phyloP scores from a whole-genome alignment of 2,329 filamentous ascomycete species.

The Fusarium sp. region DNA sequence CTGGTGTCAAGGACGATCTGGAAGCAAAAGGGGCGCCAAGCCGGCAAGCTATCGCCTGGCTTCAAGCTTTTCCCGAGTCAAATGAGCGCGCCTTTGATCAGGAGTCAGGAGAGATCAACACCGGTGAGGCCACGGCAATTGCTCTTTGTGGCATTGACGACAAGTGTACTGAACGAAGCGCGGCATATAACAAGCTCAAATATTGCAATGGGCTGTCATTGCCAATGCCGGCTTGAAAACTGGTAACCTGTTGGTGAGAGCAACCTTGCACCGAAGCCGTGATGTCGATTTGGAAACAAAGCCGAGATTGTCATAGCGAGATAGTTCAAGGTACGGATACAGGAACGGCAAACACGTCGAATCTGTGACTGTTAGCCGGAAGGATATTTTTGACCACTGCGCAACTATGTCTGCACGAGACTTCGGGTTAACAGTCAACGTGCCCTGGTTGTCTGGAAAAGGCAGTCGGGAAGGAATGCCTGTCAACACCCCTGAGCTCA shows the following conservation, averaged over 20 bases:
- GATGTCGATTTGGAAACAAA: slow-evolving; percentile 3
- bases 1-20: slow-evolving; percentile 11
- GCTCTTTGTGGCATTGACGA: slow-evolving; percentile 12
- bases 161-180: slow-evolving; percentile 1
- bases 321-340: slow-evolving; percentile 9
- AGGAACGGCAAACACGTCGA: slow-evolving; percentile 1
- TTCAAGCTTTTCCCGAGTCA: slow-evolving; percentile 24
- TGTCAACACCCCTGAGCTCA: slow-evolving; percentile 24
- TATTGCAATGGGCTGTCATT: slow-evolving; percentile 29
- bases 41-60: slow-evolving; percentile 17
- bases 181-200: slow-evolving; percentile 23
- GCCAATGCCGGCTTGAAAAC: slow-evolving; percentile 14
- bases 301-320: slow-evolving; percentile 25
- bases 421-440: background rate
- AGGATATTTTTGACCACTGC: background rate
- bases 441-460: background rate
- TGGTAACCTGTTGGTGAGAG: slow-evolving; percentile 13
- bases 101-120: slow-evolving; percentile 28
- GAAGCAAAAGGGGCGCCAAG: slow-evolving; percentile 32
- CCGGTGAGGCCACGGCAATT: slow-evolving; percentile 16
- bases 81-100: slow-evolving; percentile 20
- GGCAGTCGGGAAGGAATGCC: background rate
- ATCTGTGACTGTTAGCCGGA: slow-evolving; percentile 15
- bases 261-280: slow-evolving; percentile 15
- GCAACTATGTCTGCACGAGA: slow-evolving; percentile 11